Percentiles rank a stretch among this genome's conserved stretches.
Evolutionary conservation across 2,329 filamentous ascomycete species (phyloP).

Genomic region (Penicillium sp.): DNA sequence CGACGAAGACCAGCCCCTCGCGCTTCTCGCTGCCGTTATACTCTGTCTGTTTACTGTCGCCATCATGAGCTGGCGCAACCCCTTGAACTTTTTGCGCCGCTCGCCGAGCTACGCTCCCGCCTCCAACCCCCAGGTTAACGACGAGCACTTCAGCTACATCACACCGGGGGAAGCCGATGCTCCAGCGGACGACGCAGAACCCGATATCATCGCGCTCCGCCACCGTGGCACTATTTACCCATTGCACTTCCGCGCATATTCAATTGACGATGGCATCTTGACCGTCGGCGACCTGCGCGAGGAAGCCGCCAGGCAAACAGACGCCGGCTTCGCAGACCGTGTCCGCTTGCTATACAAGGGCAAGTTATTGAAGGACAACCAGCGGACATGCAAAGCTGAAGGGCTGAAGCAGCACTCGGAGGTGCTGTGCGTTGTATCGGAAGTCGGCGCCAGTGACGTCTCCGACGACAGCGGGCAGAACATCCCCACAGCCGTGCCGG

Average conservation of each 20-base stretch:
- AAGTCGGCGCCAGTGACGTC: constrained; percentile 37
- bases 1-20: constrained; percentile 22
- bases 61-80: constrained; percentile 40
- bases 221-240: constrained; percentile 46
- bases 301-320: constrained; percentile 41
- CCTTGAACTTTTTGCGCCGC: constrained; percentile 36
- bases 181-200: constrained; percentile 35
- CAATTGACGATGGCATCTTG: constrained; percentile 49
- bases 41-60: constrained; percentile 31
- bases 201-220: constrained; percentile 47
- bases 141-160: constrained; percentile 44
- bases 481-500: neutral
- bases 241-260: constrained; percentile 49
- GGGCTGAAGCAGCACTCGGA: constrained; percentile 52
- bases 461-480: constrained; percentile 28
- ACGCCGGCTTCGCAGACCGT: constrained; percentile 36
- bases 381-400: constrained; percentile 42
- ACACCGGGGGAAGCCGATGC: constrained; percentile 36
- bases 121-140: constrained; percentile 37
- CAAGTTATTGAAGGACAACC: constrained; percentile 46
- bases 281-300: constrained; percentile 45
- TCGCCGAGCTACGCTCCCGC: constrained; percentile 31
- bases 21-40: constrained; percentile 30
- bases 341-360: constrained; percentile 52
- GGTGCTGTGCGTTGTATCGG: constrained; percentile 49